These are phyloP conservation scores for Chrysosporium queenslandicum DNA, from an alignment of 2,329 filamentous ascomycete genomes.

Conservation along the genomic window DNA sequence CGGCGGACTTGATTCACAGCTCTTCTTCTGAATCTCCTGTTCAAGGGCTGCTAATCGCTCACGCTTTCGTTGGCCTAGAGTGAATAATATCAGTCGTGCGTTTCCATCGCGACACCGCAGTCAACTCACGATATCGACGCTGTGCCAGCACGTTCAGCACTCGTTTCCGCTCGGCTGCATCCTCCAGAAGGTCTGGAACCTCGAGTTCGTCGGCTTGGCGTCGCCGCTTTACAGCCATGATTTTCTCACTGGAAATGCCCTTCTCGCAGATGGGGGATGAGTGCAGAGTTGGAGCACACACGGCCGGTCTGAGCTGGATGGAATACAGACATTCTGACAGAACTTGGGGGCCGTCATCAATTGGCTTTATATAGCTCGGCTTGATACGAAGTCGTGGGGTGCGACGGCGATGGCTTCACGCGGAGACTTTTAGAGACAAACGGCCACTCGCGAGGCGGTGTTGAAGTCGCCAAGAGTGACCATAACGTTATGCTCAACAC, in stretches of 20 bases:
- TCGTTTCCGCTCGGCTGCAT: conserved; percentile 46
- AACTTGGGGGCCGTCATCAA: too few relatives aligned
- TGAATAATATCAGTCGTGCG: too few relatives aligned
- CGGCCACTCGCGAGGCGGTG: not conserved
- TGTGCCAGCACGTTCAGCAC: conserved; percentile 46
- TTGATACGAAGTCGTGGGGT: not conserved
- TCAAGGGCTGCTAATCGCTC: conserved; percentile 24
- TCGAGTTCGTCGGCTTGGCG: conserved; percentile 25
- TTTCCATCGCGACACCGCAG: not conserved
- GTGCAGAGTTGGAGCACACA: too few relatives aligned
- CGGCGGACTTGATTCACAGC: not conserved
- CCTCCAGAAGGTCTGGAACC: conserved; percentile 42
- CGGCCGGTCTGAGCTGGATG: not conserved
- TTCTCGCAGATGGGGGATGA: too few relatives aligned
- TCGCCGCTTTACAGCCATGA: conserved; percentile 11
- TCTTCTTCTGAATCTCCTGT: conserved; percentile 14
- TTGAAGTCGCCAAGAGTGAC: not conserved
- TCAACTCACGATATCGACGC: conserved; percentile 40
- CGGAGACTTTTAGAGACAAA: not conserved
- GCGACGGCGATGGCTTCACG: not conserved
- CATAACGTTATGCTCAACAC: conserved; percentile 12
- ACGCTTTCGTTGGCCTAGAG: conserved; percentile 21
- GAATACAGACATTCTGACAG: not conserved
- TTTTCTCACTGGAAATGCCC: not conserved
- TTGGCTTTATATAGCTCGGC: not conserved